Base-by-base conservation (phyloP, 2,329 filamentous ascomycete genomes). In the Curvularia sp. region DNA sequence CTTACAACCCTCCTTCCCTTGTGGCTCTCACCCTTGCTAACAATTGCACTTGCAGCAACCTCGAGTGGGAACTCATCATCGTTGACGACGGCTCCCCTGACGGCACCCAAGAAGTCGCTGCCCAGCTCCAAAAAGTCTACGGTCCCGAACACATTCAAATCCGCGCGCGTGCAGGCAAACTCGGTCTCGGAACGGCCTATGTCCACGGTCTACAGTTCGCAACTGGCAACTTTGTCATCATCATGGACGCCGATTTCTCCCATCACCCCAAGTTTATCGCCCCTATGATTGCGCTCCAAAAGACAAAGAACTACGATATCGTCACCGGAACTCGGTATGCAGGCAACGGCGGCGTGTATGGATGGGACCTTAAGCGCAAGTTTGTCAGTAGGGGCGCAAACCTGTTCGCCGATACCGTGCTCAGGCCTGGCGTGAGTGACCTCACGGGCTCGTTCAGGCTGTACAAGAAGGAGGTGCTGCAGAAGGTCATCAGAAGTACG, bases 211-310 rank as follows among this genome's bases (percentile, higher is more conserved):
- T 99, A 60, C 87, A 97, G 78, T 98, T 91, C 76, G 90, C 86
- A 24, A 93, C 88, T 22, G 95, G 95, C 72, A 97, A 96, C 85
- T 98, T 88, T 75, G 92, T 99, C 76, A 92, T 99, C 84, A 99
- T 99, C 85, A 99, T 99, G 95, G 95, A 99, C 83, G 95, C 96
- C 80, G 95, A 99, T 82, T 99, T 99, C 85, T 92, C 88, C 70
- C 95, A 99, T 83, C 95, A 99, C 84, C 95, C 95, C 75, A 99
- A 98, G 82, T 99, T 98, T 86, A 97, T 99, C 80, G 89, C 93
- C 53, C 84, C 89, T 75, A 98, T 99, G 92, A 92, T 99, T 72
- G 85, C 85, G 59, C 86, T 88, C 67, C 95, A 98, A 80, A 86
- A 87, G 78, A 81, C 83, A 55, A 89, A 83, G 65, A 88, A 92